Conservation (phyloP, 1,284 basidiomycete genomes). For the Melampsora larici-populina region DNA sequence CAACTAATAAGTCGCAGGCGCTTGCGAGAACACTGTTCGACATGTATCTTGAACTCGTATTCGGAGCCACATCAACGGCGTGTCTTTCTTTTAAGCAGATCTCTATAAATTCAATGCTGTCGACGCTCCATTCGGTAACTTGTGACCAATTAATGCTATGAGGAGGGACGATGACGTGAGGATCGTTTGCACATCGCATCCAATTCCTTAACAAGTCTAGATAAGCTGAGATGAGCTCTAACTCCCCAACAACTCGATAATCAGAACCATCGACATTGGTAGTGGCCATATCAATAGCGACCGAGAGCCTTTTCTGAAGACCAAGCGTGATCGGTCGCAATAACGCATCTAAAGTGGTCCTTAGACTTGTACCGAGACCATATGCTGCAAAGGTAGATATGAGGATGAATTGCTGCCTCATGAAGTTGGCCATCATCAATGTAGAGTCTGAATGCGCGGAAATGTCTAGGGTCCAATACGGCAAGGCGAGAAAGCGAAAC, state of each 20-base stretch:
- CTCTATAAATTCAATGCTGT: conserved; percentile 24
- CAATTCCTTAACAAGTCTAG: conserved; percentile 32
- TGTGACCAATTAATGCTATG: conserved; percentile 44
- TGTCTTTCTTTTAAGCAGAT: conserved; percentile 6
- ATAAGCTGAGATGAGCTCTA: conserved; percentile 32
- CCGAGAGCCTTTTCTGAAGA: conserved; percentile 16
- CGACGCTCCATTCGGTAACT: conserved; percentile 30
- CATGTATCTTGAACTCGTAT: not conserved
- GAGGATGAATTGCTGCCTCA: conserved; percentile 22
- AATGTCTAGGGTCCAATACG: conserved; percentile 29
- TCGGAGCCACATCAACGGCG: not conserved
- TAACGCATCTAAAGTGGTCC: conserved; percentile 34
- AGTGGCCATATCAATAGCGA: not conserved
- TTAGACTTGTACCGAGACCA: conserved; percentile 32
- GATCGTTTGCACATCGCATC: conserved; percentile 37
- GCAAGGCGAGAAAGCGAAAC: conserved; percentile 36
- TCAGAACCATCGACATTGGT: not conserved
- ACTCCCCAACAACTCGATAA: conserved; percentile 1
- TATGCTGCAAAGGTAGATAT: conserved; percentile 32
- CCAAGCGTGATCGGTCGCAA: conserved; percentile 15
- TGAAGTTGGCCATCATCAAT: conserved; percentile 22
- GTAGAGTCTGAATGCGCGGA: not conserved
- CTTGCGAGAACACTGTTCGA: conserved; percentile 12
- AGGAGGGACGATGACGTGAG: conserved; percentile 37
- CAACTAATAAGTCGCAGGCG: conserved; percentile 13